These are phyloP conservation scores for Floccularia luteovirens DNA, from an alignment of 768 basidiomycete species.

Conservation along the genomic window DNA sequence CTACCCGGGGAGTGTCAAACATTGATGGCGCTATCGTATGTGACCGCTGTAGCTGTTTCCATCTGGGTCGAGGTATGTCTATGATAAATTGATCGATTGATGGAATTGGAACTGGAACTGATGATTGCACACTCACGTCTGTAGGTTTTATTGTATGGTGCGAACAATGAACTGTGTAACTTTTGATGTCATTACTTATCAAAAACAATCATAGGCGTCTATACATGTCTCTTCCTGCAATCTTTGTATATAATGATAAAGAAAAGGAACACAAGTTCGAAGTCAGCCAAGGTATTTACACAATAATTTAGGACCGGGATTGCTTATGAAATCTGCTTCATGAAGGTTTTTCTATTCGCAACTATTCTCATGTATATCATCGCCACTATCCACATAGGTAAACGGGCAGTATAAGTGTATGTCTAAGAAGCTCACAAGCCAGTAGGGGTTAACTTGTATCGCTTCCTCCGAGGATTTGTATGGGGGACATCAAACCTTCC, in stretches of 20 bases:
- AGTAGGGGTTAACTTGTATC: slow-evolving; percentile 9
- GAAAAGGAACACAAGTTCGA: slow-evolving; percentile 5
- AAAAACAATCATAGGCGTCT: slow-evolving; percentile 8
- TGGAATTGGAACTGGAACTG: not conserved
- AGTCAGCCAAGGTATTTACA: slow-evolving; percentile 8
- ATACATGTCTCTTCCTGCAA: slow-evolving; percentile 12
- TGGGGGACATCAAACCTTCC: slow-evolving; percentile 5
- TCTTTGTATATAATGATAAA: slow-evolving; percentile 11
- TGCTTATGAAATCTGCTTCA: not conserved
- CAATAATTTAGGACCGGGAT: not conserved
- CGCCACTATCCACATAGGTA: slow-evolving; percentile 17
- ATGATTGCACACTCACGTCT: not conserved
- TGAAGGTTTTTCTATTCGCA: slow-evolving; percentile 14
- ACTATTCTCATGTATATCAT: slow-evolving; percentile 16
- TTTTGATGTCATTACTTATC: not conserved
- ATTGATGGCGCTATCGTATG: slow-evolving; percentile 4
- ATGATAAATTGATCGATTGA: not conserved
- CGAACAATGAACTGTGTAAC: not conserved
- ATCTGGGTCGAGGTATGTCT: slow-evolving; percentile 11
- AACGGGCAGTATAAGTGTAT: slow-evolving; percentile 1
- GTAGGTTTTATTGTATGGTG: slow-evolving; percentile 6
- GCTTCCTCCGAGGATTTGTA: slow-evolving; percentile 9
- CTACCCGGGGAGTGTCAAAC: not conserved
- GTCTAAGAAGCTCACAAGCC: not conserved
- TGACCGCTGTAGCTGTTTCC: slow-evolving; percentile 8